These are phyloP conservation scores for Euryodendron excelsum DNA, from an alignment of 148 eudicot genomes.

Conservation along the genomic window DNA sequence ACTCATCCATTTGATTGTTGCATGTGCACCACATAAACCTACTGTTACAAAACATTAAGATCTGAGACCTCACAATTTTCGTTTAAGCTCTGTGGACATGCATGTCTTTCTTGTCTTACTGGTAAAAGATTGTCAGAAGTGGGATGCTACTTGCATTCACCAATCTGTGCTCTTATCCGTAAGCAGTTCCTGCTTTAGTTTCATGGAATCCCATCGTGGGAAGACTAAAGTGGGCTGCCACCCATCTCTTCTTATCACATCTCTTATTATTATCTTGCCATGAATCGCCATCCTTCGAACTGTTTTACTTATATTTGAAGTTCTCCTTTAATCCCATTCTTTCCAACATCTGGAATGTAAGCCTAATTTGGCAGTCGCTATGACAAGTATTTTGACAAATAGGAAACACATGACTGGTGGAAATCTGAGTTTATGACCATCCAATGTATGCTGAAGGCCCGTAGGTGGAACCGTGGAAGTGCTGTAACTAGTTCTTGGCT, in stretches of 20 bases:
- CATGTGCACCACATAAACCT: neutral
- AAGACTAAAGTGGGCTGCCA: neutral
- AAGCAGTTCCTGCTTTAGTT: neutral
- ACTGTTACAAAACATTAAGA: neutral
- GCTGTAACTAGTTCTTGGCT: neutral
- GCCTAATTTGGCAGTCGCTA: neutral
- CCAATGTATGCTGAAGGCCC: neutral
- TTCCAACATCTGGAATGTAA: neutral
- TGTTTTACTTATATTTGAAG: neutral
- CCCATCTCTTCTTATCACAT: neutral
- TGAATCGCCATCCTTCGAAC: neutral
- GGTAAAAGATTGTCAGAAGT: neutral
- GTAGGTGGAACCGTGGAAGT: neutral
- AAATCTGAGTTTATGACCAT: conserved; percentile 2
- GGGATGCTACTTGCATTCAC: neutral
- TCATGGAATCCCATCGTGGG: neutral
- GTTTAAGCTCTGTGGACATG: neutral
- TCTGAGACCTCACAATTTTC: neutral
- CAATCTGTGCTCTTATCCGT: neutral
- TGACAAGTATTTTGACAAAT: neutral
- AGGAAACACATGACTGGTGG: too few relatives aligned
- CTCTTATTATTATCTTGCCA: neutral
- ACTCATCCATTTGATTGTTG: neutral
- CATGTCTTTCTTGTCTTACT: neutral
- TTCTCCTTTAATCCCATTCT: neutral